phyloP scores from a whole-genome alignment of 306 rosid genomes.

The Cicer yamashitae region DNA sequence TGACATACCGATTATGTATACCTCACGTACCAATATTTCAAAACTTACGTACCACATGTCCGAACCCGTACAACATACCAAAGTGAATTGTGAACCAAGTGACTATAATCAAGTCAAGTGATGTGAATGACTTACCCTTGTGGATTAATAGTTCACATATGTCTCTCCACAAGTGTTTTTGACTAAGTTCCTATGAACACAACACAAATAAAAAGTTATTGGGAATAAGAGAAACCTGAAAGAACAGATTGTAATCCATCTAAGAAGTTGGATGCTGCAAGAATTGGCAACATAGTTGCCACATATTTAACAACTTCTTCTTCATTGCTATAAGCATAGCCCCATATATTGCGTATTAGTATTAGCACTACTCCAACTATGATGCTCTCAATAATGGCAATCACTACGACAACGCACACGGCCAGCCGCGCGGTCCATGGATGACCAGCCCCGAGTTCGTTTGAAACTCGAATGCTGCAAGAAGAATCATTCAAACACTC shows the following conservation, averaged over 20 bases:
- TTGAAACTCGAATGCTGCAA: constrained; percentile 61
- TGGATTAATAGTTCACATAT: background rate
- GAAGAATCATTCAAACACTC: constrained; percentile 24
- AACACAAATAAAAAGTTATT: background rate
- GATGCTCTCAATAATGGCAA: constrained; percentile 41
- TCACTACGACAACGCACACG: constrained; percentile 41
- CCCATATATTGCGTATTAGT: constrained; percentile 72
- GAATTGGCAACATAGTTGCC: constrained; percentile 70
- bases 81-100: too few species aligned
- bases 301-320: constrained; percentile 64
- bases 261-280: constrained; percentile 65
- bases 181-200: background rate
- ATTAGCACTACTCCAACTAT: constrained; percentile 59
- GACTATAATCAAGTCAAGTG: too few species aligned
- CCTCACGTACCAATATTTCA: too few species aligned
- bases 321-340: constrained; percentile 69
- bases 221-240: constrained; percentile 56
- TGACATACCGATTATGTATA: too few species aligned
- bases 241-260: constrained; percentile 83
- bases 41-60: too few species aligned
- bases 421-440: constrained; percentile 49
- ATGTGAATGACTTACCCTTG: too few species aligned
- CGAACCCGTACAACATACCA: too few species aligned
- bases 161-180: background rate
- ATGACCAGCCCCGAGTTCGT: constrained; percentile 54